Percentiles rank a stretch among this genome's conserved stretches.
These are phyloP conservation scores for Fusarium transvaalense DNA, from an alignment of 2,329 filamentous ascomycete genomes.

Conservation along the genomic window DNA sequence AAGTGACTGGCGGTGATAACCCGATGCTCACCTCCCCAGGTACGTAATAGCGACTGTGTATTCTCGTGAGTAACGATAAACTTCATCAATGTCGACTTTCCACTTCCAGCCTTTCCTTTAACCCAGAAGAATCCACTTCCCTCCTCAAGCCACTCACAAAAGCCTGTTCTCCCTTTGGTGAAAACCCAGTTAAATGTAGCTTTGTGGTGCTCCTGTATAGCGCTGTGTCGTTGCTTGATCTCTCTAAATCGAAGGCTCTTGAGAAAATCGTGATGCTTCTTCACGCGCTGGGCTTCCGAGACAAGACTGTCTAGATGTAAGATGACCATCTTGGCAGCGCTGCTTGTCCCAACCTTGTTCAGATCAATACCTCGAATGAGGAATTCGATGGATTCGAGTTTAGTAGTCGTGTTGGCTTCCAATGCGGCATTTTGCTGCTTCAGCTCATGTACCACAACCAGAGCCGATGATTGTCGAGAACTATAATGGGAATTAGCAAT, in stretches of 20 bases:
- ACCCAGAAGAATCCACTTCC: conserved; percentile 9
- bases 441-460: not conserved
- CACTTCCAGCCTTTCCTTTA: conserved; percentile 17
- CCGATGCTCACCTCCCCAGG: not conserved
- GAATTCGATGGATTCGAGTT: not conserved
- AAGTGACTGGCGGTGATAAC: conserved; percentile 1
- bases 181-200: not conserved
- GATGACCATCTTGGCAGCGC: not conserved
- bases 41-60: not conserved
- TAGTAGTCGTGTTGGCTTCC: not conserved
- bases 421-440: not conserved
- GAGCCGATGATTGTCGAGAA: not conserved
- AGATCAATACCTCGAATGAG: not conserved
- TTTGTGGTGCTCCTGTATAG: not conserved
- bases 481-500: fast-evolving
- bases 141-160: not conserved
- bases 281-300: not conserved
- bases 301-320: not conserved
- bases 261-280: not conserved
- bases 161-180: not conserved
- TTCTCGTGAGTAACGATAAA: not conserved
- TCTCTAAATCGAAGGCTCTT: not conserved
- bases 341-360: not conserved
- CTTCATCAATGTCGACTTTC: conserved; percentile 29
- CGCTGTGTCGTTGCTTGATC: not conserved